Evolutionary conservation across 2,329 filamentous ascomycete species (phyloP), one percentile per base, ranked within the genome.

Genomic region (Trichoderma harzianum): DNA sequence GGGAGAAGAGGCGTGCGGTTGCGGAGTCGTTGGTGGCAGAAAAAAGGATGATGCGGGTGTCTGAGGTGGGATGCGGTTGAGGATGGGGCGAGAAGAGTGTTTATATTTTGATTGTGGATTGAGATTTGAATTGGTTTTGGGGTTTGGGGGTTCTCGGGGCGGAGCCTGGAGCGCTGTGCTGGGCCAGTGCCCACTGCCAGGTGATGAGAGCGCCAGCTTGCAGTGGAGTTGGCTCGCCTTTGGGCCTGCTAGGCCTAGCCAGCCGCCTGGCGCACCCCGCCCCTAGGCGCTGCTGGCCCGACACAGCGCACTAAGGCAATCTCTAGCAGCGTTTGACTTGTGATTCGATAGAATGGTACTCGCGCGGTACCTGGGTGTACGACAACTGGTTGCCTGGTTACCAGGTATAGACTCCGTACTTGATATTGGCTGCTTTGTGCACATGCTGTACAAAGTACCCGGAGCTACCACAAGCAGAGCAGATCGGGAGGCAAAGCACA

Each of bases 31-130:
- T 69, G 74, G 73, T 39, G 66, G 71, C 26, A 60, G 32, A 70
- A 71, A 72, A 72, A 73, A 76, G 69, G 74, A 73, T 73, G 72
- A 74, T 74, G 75, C 73, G 76, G 75, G 74, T 72, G 76, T 75
- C 70, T 70, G 74, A 70, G 62, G 74, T 72, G 73, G 74, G 71
- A 76, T 75, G 74, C 74, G 74, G 73, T 73, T 74, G 74, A 74
- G 72, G 72, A 73, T 73, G 72, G 73, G 74, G 76, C 74, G 72
- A 77, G 74, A 78, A 74, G 75, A 74, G 75, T 78, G 77, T 78
- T 78, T 78, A 77, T 78, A 77, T 77, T 78, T 78, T 78, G 76
- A 76, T 76, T 76, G 77, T 77, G 76, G 75, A 77, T 76, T 75
- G 72, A 74, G 68, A 70, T 73, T 74, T 73, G 73, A 73, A 61